Evolutionary conservation across 2,329 filamentous ascomycete genomes (phyloP).

Genomic region (Neonectria magnoliae): DNA sequence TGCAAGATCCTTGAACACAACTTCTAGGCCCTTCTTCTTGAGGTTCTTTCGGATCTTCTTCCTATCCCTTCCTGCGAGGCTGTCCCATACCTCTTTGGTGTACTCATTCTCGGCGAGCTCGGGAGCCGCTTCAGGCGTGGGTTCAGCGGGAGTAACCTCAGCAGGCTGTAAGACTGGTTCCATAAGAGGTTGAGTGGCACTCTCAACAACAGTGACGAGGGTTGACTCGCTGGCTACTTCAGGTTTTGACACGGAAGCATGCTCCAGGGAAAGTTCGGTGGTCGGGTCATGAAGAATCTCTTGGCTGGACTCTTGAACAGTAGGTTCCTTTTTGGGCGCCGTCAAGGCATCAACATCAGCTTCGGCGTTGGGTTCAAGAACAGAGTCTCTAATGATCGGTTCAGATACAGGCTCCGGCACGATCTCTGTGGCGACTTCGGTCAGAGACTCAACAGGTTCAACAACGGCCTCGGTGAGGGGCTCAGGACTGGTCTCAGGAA

Average conservation of each 20-base stretch:
- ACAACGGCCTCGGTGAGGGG: not conserved
- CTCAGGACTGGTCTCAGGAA: not conserved
- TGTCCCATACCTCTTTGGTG: slow-evolving; percentile 35
- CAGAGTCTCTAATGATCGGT: not conserved
- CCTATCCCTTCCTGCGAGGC: slow-evolving; percentile 33
- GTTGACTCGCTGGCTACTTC: not conserved
- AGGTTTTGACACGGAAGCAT: not conserved
- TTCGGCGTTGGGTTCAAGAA: not conserved
- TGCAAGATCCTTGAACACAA: slow-evolving; percentile 29
- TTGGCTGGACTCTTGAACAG: not conserved
- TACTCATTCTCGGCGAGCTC: slow-evolving; percentile 34
- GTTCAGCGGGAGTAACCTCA: not conserved
- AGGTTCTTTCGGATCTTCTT: slow-evolving; percentile 40
- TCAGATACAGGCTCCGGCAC: not conserved
- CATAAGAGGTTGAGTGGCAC: not conserved
- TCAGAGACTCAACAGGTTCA: not conserved
- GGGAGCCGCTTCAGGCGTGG: not conserved
- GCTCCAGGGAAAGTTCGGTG: not conserved
- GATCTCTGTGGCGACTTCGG: not conserved
- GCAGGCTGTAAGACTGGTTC: slow-evolving; percentile 6
- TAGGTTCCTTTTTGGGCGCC: not conserved
- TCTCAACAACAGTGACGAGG: not conserved
- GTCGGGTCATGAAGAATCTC: not conserved
- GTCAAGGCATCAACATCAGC: not conserved
- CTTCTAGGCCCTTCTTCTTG: slow-evolving; percentile 36